Evolutionary conservation across 2,329 filamentous ascomycete species (phyloP).

Genomic region (Bipolaris oryzae): DNA sequence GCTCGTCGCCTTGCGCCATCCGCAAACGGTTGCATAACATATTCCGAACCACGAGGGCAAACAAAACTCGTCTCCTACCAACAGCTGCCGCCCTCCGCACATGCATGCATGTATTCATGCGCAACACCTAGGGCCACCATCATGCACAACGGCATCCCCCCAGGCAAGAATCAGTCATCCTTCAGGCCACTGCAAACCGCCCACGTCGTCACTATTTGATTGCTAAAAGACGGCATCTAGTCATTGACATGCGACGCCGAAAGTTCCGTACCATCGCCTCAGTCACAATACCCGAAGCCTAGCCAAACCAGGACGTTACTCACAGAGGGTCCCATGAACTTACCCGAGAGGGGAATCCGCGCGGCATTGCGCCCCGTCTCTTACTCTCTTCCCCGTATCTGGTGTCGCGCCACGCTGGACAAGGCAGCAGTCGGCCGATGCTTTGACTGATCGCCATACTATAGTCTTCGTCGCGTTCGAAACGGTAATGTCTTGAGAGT

Average conservation of each 20-base stretch:
- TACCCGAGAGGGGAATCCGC: conserved; percentile 22
- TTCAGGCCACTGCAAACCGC: neutral
- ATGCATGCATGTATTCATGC: neutral
- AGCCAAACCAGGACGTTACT: conserved; percentile 16
- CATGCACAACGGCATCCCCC: too few relatives aligned
- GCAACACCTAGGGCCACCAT: too few relatives aligned
- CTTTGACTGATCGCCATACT: conserved; percentile 20
- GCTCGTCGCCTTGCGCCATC: conserved; percentile 12
- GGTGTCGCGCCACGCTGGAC: conserved; percentile 15
- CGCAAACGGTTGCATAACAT: conserved; percentile 16
- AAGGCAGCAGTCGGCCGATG: conserved; percentile 16
- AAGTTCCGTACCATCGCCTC: conserved; percentile 11
- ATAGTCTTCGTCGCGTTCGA: conserved; percentile 31
- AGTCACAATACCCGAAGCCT: conserved; percentile 14
- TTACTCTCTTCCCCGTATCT: conserved; percentile 11
- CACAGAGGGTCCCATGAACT: conserved; percentile 10
- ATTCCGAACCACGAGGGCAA: conserved; percentile 14
- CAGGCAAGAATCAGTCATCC: too few relatives aligned
- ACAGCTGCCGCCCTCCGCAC: neutral
- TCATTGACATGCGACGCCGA: conserved; percentile 24
- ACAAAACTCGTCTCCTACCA: neutral
- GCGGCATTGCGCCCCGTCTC: conserved; percentile 27
- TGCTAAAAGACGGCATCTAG: conserved; percentile 20
- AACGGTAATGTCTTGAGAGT: conserved; percentile 29
- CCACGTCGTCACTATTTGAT: neutral